Conservation (phyloP, 2,329 filamentous ascomycete genomes). For the Ceratocystis eucalypticola region DNA sequence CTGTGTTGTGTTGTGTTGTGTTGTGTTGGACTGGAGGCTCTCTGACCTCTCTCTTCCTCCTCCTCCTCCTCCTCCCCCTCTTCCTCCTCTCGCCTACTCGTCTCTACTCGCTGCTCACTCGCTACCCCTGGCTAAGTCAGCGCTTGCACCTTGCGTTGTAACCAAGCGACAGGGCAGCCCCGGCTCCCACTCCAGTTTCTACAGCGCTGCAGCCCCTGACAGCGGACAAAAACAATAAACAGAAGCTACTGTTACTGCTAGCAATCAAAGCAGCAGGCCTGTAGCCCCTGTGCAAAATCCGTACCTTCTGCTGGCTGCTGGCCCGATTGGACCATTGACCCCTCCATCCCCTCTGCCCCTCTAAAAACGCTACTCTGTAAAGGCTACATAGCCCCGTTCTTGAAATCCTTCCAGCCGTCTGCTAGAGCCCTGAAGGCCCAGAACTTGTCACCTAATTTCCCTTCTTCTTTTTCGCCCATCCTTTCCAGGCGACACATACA, state of each 20-base stretch:
- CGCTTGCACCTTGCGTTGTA: neutral
- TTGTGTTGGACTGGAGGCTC: neutral
- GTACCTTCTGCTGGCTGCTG: neutral
- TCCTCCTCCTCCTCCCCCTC: neutral
- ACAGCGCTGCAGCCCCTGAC: neutral
- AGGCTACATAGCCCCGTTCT: neutral
- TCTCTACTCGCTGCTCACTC: neutral
- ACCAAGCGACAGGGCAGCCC: neutral
- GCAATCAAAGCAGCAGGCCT: no score
- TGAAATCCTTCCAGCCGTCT: neutral
- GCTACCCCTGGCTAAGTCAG: neutral
- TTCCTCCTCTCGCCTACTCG: neutral
- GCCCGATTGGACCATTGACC: neutral
- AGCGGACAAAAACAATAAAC: neutral
- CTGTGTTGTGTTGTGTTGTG: neutral
- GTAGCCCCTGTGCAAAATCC: no score
- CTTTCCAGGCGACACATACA: neutral
- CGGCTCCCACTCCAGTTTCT: neutral
- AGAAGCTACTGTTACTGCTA: neutral
- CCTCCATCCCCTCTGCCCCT: neutral
- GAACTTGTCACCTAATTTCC: constrained; percentile 19
- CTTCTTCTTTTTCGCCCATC: neutral
- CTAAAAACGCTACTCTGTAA: neutral
- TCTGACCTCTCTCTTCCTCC: neutral
- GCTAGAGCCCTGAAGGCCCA: constrained; percentile 4